A percentile compares a stretch with the other conserved stretches of the same genome.
phyloP scores from a whole-genome alignment of 306 rosid species.

The Albizia julibrissin region DNA sequence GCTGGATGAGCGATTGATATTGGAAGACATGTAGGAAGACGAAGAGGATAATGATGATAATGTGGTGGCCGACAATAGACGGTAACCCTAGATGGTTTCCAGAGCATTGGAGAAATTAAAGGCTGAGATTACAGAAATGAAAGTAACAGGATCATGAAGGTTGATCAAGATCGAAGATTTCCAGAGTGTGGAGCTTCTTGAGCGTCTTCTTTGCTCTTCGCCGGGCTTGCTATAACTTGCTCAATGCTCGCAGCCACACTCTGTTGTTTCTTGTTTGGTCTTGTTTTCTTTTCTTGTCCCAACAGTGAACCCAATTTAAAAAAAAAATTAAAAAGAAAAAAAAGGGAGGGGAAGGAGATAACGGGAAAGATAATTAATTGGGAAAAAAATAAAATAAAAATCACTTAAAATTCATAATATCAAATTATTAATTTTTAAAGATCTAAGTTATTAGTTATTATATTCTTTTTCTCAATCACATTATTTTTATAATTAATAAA shows the following conservation, averaged over 20 bases:
- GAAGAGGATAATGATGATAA: constrained; percentile 16
- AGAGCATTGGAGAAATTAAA: constrained; percentile 50
- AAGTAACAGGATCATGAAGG: constrained; percentile 39
- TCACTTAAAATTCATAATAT: too few relatives aligned
- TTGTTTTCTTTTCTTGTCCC: too few relatives aligned
- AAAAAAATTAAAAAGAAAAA: too few relatives aligned
- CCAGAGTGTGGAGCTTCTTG: background rate
- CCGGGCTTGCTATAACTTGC: background rate
- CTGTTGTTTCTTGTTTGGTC: too few relatives aligned
- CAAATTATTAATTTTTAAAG: too few relatives aligned
- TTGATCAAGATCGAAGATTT: constrained; percentile 30
- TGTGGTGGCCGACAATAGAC: constrained; percentile 35
- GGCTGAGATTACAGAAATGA: constrained; percentile 55
- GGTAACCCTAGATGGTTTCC: constrained; percentile 50
- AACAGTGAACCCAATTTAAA: too few relatives aligned
- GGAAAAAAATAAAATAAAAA: too few relatives aligned
- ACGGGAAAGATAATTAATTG: too few relatives aligned
- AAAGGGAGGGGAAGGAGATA: too few relatives aligned
- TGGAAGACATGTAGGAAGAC: constrained; percentile 60
- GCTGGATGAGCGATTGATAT: constrained; percentile 50
- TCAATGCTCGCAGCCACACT: background rate
- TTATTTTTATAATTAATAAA: too few relatives aligned
- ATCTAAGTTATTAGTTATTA: too few relatives aligned
- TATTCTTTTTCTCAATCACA: too few relatives aligned
- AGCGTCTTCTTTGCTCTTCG: background rate